A percentile compares a stretch with the other conserved stretches of the same genome.
phyloP scores from a whole-genome alignment of 2,329 filamentous ascomycete genomes.

The Aspergillus quadrilineatus region DNA sequence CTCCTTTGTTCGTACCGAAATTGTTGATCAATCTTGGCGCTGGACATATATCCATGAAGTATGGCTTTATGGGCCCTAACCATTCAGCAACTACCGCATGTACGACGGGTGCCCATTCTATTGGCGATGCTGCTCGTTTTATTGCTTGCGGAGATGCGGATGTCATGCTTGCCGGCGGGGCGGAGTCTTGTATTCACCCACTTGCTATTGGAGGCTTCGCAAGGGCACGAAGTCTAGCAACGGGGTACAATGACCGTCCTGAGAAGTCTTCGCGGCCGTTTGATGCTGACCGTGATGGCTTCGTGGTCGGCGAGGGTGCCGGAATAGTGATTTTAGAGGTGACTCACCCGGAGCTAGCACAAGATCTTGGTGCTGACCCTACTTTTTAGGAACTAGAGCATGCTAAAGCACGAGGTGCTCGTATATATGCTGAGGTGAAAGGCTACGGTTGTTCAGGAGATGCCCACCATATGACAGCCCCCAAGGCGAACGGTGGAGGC shows the following conservation, averaged over 20 bases:
- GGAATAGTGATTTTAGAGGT: conserved; percentile 82
- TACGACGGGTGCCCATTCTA: conserved; percentile 90
- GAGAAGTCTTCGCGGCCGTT: conserved; percentile 78
- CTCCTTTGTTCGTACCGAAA: conserved; percentile 87
- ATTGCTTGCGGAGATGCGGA: conserved; percentile 89
- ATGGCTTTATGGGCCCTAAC: conserved; percentile 86
- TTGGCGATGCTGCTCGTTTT: conserved; percentile 90
- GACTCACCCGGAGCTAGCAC: conserved; percentile 10
- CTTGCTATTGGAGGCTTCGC: conserved; percentile 90
- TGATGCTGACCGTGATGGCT: conserved; percentile 74
- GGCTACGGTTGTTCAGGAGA: conserved; percentile 92
- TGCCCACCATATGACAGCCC: conserved; percentile 90
- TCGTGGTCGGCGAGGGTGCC: conserved; percentile 90
- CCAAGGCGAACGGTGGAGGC: conserved; percentile 76
- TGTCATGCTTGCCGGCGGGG: conserved; percentile 93
- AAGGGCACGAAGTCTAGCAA: conserved; percentile 80
- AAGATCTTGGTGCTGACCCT: conserved; percentile 3
- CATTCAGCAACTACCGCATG: conserved; percentile 92
- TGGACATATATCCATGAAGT: conserved; percentile 89
- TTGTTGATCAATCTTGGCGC: conserved; percentile 93
- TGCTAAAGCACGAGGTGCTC: conserved; percentile 72
- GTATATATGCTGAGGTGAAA: conserved; percentile 82
- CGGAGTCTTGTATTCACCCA: conserved; percentile 94
- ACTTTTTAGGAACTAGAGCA: conserved; percentile 70
- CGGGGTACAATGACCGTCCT: conserved; percentile 73